A percentile compares a stretch with the other conserved stretches of the same genome.
Conservation (phyloP, 768 basidiomycete genomes). For the Lenzites betulinus region DNA sequence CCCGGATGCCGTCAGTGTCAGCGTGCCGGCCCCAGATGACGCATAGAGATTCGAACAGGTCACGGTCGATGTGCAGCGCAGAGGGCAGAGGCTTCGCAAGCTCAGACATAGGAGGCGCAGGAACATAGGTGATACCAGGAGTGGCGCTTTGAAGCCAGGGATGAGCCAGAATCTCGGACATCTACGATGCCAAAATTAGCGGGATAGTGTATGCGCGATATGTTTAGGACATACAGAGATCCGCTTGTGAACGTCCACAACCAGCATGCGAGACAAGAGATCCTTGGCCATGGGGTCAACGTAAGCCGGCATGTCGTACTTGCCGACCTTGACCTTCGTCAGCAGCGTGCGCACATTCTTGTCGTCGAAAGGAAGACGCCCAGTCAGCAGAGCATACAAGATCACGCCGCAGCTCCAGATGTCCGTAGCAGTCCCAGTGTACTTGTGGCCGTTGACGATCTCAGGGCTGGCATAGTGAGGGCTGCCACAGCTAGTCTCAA, state of each 20-base stretch:
- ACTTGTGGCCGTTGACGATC: constrained; percentile 89
- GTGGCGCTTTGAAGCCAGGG: constrained; percentile 74
- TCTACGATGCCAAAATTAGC: constrained; percentile 46
- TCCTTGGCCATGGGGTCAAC: constrained; percentile 86
- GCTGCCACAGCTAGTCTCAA: constrained; percentile 94
- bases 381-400: constrained; percentile 86
- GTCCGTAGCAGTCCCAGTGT: constrained; percentile 87
- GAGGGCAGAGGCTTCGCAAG: constrained; percentile 73
- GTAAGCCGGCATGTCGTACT: constrained; percentile 79
- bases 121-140: constrained; percentile 48
- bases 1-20: constrained; percentile 55
- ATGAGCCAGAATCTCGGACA: constrained; percentile 81
- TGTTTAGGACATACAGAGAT: constrained; percentile 63
- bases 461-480: constrained; percentile 98
- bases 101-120: constrained; percentile 41
- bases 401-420: constrained; percentile 98
- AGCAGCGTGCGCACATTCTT: constrained; percentile 78
- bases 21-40: constrained; percentile 84
- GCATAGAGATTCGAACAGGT: constrained; percentile 74
- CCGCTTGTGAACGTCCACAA: constrained; percentile 76
- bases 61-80: constrained; percentile 69
- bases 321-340: constrained; percentile 83
- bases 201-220: neutral
- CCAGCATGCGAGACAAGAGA: constrained; percentile 83
- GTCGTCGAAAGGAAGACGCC: constrained; percentile 93